phyloP scores from a whole-genome alignment of 1,284 basidiomycete genomes.

The Fomitopsis schrenkii region DNA sequence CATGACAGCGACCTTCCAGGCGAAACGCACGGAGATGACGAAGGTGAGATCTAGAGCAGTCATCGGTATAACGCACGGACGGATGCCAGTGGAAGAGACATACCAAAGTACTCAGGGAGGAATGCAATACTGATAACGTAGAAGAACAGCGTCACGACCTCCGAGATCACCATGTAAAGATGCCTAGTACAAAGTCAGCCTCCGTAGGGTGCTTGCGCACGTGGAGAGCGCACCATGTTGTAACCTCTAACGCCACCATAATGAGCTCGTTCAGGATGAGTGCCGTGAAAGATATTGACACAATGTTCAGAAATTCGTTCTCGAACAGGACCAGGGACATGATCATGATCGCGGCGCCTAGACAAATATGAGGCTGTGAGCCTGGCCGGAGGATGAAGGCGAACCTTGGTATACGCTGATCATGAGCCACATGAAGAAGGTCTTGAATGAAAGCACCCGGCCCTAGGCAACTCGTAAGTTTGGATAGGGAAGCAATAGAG shows the following conservation, averaged over 20 bases:
- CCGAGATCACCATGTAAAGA: conserved; percentile 92
- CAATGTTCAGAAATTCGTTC: conserved; percentile 97
- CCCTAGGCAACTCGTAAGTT: conserved; percentile 48
- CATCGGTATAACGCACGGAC: background rate
- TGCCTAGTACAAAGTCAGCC: conserved; percentile 59
- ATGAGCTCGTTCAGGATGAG: conserved; percentile 96
- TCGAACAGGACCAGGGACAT: conserved; percentile 95
- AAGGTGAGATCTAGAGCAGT: conserved; percentile 77
- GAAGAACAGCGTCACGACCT: conserved; percentile 84
- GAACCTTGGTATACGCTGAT: conserved; percentile 96
- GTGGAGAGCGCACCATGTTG: conserved; percentile 74
- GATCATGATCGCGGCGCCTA: conserved; percentile 98
- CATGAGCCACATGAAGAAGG: conserved; percentile 98
- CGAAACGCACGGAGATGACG: conserved; percentile 83
- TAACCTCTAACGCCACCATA: conserved; percentile 98
- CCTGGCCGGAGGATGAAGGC: conserved; percentile 11
- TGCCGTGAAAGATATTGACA: conserved; percentile 97
- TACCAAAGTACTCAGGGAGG: conserved; percentile 96
- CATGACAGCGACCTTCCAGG: conserved; percentile 96
- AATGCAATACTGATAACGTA: conserved; percentile 94
- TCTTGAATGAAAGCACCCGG: conserved; percentile 90
- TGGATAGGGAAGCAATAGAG: background rate
- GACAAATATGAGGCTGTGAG: background rate
- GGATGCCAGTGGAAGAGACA: conserved; percentile 24
- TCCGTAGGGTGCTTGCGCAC: background rate